Evolutionary conservation across 2,329 filamentous ascomycete species (phyloP).

Genomic region (Trichoderma koningii): DNA sequence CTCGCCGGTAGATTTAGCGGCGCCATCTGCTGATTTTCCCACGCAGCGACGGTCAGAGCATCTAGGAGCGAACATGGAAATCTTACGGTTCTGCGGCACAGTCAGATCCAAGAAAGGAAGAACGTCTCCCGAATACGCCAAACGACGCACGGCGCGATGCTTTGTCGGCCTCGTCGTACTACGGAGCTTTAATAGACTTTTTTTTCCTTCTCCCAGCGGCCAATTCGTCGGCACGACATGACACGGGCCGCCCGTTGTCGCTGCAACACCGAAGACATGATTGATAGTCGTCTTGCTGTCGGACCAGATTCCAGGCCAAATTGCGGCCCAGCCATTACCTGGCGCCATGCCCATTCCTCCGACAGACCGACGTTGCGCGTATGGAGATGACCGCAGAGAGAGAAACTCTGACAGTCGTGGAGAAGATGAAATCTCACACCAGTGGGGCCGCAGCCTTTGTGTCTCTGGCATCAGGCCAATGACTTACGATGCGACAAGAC

Average conservation of each 20-base stretch:
- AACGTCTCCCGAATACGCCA: neutral
- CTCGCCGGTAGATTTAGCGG: conserved; percentile 14
- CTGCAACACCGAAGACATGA: neutral
- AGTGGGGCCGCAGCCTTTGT: conserved; percentile 11
- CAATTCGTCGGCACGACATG: neutral
- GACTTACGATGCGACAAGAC: neutral
- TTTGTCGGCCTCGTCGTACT: neutral
- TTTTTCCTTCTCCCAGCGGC: neutral
- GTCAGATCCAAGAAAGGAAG: conserved; percentile 17
- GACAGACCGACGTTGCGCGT: neutral
- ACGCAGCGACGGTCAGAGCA: too few species aligned
- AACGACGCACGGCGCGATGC: conserved; percentile 9
- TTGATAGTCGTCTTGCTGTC: neutral
- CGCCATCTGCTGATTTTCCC: conserved; percentile 15
- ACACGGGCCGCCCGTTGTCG: conserved; percentile 15
- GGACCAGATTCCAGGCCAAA: conserved; percentile 10
- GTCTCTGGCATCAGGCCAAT: neutral
- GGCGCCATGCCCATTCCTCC: conserved; percentile 16
- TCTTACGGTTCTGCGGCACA: conserved; percentile 9
- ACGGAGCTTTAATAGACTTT: neutral
- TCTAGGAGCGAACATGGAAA: neutral
- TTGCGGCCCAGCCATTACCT: conserved; percentile 6
- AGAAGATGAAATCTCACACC: conserved; percentile 17
- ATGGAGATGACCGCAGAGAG: conserved; percentile 1
- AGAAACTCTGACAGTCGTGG: conserved; percentile 16